Base-by-base conservation (phyloP, 2,329 filamentous ascomycete species). In the Penicillium sp. region DNA sequence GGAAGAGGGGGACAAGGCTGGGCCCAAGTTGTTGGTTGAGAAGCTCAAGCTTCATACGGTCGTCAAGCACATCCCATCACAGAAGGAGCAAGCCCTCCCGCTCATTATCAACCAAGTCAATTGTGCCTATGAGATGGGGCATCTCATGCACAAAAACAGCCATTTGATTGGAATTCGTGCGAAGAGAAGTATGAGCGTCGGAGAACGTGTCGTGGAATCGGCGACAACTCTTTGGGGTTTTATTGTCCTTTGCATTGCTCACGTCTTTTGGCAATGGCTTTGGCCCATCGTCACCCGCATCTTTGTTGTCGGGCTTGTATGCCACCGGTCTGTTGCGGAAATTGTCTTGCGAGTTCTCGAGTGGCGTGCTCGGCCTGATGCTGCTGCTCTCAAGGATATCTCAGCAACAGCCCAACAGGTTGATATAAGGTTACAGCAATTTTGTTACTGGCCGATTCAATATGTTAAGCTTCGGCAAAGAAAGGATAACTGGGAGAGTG, bases 371-470 rank as follows among this genome's bases (percentile, higher is more conserved):
- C 85, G 88, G 47, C 89, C 90, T 8, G 87, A 89, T 42, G 88
- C 88, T 50, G 88, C 92, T 41, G 94, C 94, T 0, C 78, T 99
- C 56, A 97, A 97, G 73, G 94, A 99, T 72, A 86, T 97, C 45
- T 97, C 93, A 33, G 94, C 94, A 15, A 97, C 93, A 0, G 94
- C 94, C 25, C 94, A 99, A 73, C 94, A 99, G 75, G 88, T 99
- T 37, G 94, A 99, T 75, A 97, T 99, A 63, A 89, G 94, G 6
- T 82, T 99, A 23, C 92, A 97, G 72, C 94, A 99, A 72, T 97
- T 97, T 71, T 97, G 93, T 76, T 99, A 99, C 74, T 97, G 93
- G 93, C 95, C 94, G 2, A 91, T 96, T 76, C 93, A 99, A 73
- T 97, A 97, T 71, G 83, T 93, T 43, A 97, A 92, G 17, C 77